Percentiles rank a stretch among this genome's conserved stretches.
phyloP scores from a whole-genome alignment of 768 basidiomycete species.

The Vishniacozyma victoriae region DNA sequence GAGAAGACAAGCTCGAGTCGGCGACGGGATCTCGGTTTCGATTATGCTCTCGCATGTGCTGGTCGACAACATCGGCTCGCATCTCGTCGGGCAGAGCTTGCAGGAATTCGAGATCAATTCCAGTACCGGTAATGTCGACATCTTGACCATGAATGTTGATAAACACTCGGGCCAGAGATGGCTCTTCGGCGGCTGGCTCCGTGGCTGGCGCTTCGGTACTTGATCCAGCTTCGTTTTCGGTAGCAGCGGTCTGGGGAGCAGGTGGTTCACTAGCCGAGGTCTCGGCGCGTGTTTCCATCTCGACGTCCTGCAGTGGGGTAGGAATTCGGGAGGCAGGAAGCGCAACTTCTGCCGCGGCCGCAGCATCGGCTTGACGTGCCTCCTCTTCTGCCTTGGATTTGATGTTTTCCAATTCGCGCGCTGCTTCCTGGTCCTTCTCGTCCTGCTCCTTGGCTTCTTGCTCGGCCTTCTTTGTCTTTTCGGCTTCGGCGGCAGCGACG shows the following conservation, averaged over 20 bases:
- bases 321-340: constrained; percentile 16
- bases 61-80: constrained; percentile 95
- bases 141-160: constrained; percentile 85
- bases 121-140: constrained; percentile 97
- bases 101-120: constrained; percentile 95
- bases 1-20: constrained; percentile 62
- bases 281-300: constrained; percentile 9
- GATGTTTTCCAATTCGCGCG: constrained; percentile 8
- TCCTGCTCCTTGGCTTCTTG: too few relatives aligned
- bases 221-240: constrained; percentile 14
- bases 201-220: background rate
- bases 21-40: constrained; percentile 50
- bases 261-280: constrained; percentile 10
- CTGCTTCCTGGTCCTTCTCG: background rate
- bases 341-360: constrained; percentile 17
- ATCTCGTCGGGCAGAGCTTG: constrained; percentile 98
- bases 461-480: constrained; percentile 46
- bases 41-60: constrained; percentile 79
- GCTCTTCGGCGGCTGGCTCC: constrained; percentile 21
- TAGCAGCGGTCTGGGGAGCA: constrained; percentile 7
- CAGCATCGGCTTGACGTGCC: constrained; percentile 49
- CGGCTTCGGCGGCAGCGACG: constrained; percentile 51
- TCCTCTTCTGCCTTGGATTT: constrained; percentile 41
- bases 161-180: constrained; percentile 53
- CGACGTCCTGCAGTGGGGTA: constrained; percentile 1